Conservation (phyloP, 305 asterid genomes). For the Fraxinus paxiana region DNA sequence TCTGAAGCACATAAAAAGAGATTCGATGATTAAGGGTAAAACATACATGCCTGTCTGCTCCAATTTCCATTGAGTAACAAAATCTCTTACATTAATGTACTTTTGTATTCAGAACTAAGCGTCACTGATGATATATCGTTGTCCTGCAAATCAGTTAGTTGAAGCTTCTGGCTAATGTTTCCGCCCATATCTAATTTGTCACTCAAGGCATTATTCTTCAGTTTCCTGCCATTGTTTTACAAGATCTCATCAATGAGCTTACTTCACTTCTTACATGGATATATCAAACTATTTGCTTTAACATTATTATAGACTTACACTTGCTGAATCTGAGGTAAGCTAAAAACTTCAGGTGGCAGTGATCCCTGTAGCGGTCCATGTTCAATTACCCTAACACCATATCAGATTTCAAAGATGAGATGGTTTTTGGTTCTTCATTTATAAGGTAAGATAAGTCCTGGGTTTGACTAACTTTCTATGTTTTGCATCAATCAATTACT, state of each 20-base stretch:
- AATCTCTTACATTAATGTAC: constrained; percentile 57
- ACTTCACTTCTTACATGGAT: not conserved
- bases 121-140: constrained; percentile 66
- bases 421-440: not conserved
- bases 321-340: constrained; percentile 76
- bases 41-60: constrained; percentile 1
- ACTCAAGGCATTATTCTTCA: constrained; percentile 69
- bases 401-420: constrained; percentile 15
- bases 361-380: constrained; percentile 71
- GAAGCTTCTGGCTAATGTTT: constrained; percentile 53
- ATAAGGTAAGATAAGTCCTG: constrained; percentile 15
- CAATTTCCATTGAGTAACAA: not conserved
- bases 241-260: not conserved
- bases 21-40: not conserved
- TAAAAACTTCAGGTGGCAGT: constrained; percentile 58
- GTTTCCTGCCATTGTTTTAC: constrained; percentile 47
- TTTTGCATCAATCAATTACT: constrained; percentile 14
- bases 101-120: constrained; percentile 70
- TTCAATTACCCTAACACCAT: constrained; percentile 60
- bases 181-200: constrained; percentile 68
- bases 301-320: constrained; percentile 50
- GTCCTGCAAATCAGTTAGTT: constrained; percentile 76
- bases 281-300: not conserved
- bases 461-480: not conserved
- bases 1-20: constrained; percentile 36